Evolutionary conservation across 441 rosid genomes (phyloP).

Genomic region (Arabidopsis lyrata): DNA sequence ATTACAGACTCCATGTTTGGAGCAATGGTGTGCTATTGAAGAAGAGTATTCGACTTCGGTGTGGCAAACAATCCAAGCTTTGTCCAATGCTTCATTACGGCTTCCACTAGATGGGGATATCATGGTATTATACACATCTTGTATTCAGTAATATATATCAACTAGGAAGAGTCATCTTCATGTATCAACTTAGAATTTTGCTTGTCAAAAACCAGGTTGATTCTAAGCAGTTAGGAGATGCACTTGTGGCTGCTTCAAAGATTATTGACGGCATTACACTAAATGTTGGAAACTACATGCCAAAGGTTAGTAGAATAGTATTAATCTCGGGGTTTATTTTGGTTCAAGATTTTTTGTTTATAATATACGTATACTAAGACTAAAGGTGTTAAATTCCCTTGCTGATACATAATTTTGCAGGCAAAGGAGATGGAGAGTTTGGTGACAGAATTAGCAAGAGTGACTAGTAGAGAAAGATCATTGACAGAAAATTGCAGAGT

Average conservation of each 20-base stretch:
- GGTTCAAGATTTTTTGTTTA: neutral
- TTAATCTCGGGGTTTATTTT: neutral
- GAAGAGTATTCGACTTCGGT: constrained; percentile 57
- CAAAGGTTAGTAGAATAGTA: constrained; percentile 54
- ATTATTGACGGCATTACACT: constrained; percentile 57
- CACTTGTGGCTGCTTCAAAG: constrained; percentile 57
- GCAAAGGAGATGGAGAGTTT: constrained; percentile 61
- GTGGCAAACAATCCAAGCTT: constrained; percentile 66
- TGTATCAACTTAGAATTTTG: neutral
- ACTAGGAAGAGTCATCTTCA: neutral
- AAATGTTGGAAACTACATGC: constrained; percentile 52
- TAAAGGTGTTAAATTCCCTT: neutral
- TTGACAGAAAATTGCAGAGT: constrained; percentile 62
- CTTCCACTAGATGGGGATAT: constrained; percentile 65
- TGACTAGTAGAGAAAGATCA: constrained; percentile 61
- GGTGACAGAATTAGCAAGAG: constrained; percentile 67
- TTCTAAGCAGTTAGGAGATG: constrained; percentile 58
- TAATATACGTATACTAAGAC: neutral
- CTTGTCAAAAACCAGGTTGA: constrained; percentile 54
- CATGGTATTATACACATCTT: constrained; percentile 45
- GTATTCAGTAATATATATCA: neutral
- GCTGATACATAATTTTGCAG: constrained; percentile 47
- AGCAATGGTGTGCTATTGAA: constrained; percentile 64
- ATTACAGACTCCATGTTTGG: constrained; percentile 64
- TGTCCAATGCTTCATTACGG: constrained; percentile 58